phyloP scores from a whole-genome alignment of 768 basidiomycete genomes.

The Mycena belliarum region DNA sequence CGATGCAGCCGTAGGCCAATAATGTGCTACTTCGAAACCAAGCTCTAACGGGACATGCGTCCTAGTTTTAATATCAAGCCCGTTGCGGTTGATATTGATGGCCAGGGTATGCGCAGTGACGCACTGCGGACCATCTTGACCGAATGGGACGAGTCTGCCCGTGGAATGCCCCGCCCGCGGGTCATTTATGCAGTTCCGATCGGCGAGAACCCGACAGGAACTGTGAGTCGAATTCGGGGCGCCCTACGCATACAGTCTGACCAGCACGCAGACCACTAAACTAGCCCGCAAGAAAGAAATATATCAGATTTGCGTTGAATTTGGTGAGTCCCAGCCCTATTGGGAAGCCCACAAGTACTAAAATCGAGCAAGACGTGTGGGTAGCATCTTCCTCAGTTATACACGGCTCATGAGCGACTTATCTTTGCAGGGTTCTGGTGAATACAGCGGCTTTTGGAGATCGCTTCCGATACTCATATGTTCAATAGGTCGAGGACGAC shows the following conservation, averaged over 20 bases:
- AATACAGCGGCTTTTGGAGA: neutral
- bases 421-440: constrained; percentile 6
- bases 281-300: constrained; percentile 70
- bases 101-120: constrained; percentile 64
- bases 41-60: too few species aligned
- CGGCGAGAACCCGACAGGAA: constrained; percentile 85
- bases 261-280: constrained; percentile 55
- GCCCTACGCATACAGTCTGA: neutral
- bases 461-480: constrained; percentile 57
- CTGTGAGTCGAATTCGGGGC: constrained; percentile 40
- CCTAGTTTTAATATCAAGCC: constrained; percentile 43
- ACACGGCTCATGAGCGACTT: neutral
- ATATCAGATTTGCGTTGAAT: constrained; percentile 82
- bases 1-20: constrained; percentile 41
- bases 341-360: neutral
- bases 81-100: constrained; percentile 68
- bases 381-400: neutral
- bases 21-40: too few species aligned
- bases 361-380: constrained; percentile 1
- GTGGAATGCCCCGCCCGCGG: constrained; percentile 62
- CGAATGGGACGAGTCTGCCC: constrained; percentile 63
- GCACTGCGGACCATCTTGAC: constrained; percentile 59
- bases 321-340: constrained; percentile 44
- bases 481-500: constrained; percentile 70
- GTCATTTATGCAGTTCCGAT: constrained; percentile 76